Base-by-base conservation (phyloP, 2,329 filamentous ascomycete genomes). In the Botrytis hyacinthi region DNA sequence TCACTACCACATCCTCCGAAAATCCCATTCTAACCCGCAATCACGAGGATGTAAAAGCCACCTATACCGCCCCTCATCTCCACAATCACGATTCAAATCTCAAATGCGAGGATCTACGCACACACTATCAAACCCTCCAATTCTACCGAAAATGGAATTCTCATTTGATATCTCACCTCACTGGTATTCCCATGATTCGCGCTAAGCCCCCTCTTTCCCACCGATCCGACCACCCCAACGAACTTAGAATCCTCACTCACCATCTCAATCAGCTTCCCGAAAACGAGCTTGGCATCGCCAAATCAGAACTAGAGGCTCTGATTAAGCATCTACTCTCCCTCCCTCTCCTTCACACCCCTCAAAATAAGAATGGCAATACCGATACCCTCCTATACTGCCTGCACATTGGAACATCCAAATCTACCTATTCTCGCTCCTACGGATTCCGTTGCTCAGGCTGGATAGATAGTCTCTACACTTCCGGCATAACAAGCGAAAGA, bases 141-240 rank as follows among this genome's bases (percentile, higher is more conserved):
- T 69, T 69, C n/a, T 40, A 18, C 51, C 67, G 51, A 29, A 69
- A 59, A 69, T 69, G 51, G 46, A 69, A 18, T n/a, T 57, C 67
- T 22, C 48, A 69, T 40, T 57, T 69, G 26, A 69, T 69, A 40
- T 51, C 35, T 7, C 26, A 42, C 4, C 26, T 69, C 4, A 18
- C 37, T 8, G 48, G 67, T 22, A n/a, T 40, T 8, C 22, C 60
- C 26, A n/a, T 37, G 3, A 37, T 37, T 7, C 26, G 22, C 35
- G 14, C 35, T 40, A 40, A 6, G 9, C 35, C 35, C 35, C 35
- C 35, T 0, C 1, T 48, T 18, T 42, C 20, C 48, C 35, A 7
- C 22, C 46, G 51, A 32, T 7, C 3, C 10, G 67, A 69, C 29
- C 3, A 57, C 2, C 14, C 18, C 9, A 44, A 59, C 5, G 51